Evolutionary conservation across 768 basidiomycete species (phyloP), one percentile per base, ranked within the genome.

Genomic region (Agaricus bisporus): DNA sequence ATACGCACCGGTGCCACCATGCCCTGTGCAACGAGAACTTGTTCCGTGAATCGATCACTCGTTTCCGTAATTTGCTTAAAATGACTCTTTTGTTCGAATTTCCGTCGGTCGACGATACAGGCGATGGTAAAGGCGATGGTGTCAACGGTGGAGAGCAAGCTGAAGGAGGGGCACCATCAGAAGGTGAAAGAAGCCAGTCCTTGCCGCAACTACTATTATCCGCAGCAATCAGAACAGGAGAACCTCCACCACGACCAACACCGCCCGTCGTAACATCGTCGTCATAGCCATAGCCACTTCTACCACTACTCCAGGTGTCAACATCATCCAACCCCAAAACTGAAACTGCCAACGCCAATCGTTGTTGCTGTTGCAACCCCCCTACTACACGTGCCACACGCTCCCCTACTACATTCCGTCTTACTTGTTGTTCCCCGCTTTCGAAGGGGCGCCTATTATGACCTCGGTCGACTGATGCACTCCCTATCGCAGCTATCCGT

Each of bases 1-100:
- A 22, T 11, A 50, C 39, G 17, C 39, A 52, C 51, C 51, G 41
- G 20, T 52, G 51, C 51, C 51, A 52, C 51, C 51, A 46, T 9
- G 11, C 28, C n/a, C 36, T 26, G 14, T 52, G 51, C 20, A 46
- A 45, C 49, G 49, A 51, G 41, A 41, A 43, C 41, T 26, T 51
- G 28, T n/a, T 17, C 4, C 43, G 32, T 9, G 42, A 45, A 18
- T 52, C 44, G 10, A 28, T 22, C 37, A 52, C 43, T 29, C 51
- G 17, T 15, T 46, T 46, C 14, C 44, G 43, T 12, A 52, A 25
- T 17, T 45, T 52, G 44, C 20, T 45, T 42, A 45, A 48, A 32
- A n/a, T 36, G 29, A 35, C 28, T 18, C 14, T 43, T 37, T 18
- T n/a, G 47, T 35, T 11, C 17, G 51, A 26, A 18, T 46, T 15